phyloP scores from a whole-genome alignment of 352 stramenopile species.

The Blastocystis hominis region DNA sequence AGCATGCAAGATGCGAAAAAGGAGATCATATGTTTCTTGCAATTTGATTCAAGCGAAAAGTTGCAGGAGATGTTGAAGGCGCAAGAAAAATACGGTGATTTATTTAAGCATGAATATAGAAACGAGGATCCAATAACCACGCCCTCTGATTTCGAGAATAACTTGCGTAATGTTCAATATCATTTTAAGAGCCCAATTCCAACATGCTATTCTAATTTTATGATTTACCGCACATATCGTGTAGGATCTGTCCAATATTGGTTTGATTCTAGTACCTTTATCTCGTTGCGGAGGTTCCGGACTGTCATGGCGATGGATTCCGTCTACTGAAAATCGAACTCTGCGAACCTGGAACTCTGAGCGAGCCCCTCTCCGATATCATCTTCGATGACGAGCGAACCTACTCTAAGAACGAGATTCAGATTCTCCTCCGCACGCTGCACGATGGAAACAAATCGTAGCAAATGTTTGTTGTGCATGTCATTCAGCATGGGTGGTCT shows the following conservation, averaged over 20 bases:
- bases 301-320: neutral
- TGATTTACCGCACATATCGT: neutral
- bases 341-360: neutral
- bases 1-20: neutral
- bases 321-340: slow-evolving; percentile 22
- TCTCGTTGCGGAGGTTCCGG: neutral
- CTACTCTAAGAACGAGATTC: slow-evolving; percentile 57
- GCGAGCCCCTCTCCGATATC: slow-evolving; percentile 47
- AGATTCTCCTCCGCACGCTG: slow-evolving; percentile 57
- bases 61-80: neutral
- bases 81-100: too few species aligned
- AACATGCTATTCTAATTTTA: neutral
- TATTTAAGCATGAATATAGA: too few species aligned
- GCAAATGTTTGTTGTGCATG: slow-evolving; percentile 35
- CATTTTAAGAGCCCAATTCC: neutral
- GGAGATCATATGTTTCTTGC: neutral
- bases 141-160: neutral
- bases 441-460: slow-evolving; percentile 59
- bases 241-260: neutral
- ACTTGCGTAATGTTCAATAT: neutral
- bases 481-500: slow-evolving; percentile 1
- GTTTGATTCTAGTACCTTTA: slow-evolving; percentile 25
- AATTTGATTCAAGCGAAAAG: neutral
- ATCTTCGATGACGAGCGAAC: slow-evolving; percentile 56
- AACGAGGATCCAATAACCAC: too few species aligned